Evolutionary conservation across 31 red algal species (phyloP), one percentile per base, ranked within the genome.

Genomic region (Endocladia muricata): DNA sequence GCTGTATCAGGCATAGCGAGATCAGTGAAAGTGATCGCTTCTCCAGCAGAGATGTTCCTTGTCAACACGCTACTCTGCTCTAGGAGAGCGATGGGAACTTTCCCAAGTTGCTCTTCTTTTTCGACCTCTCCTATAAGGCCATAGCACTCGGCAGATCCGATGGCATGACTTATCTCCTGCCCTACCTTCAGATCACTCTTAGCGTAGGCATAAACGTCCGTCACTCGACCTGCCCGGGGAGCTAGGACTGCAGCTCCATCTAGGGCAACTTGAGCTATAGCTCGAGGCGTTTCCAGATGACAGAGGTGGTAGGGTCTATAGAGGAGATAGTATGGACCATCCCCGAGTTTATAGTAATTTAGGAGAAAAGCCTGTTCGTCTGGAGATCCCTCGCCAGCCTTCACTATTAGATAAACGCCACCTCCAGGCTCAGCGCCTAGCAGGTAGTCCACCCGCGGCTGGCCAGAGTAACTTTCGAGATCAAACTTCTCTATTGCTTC

Each of bases 291-390:
- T 25, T 64, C 60, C 19, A 64, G 60, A 29, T 64, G 60, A 29
- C 60, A 64, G 13, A 64, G 60, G 22, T 64, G 60, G 30, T 64
- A 64, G 30, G 60, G 60, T 9, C 60, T 15, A 29, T 64, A 64
- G 22, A 64, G 22, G 9, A 64, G 22, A 64, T 64, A 64, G 22
- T 17, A 64, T 13, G 17, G 13, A 23, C 60, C 60, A 9, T 29
- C 11, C 11, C 11, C 19, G 13, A 64, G 22, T 64, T 64, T 64
- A 29, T 64, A 64, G 22, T 64, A 64, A 29, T 25, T 64, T 13
- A 64, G 60, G 22, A 25, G 30, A 29, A 25, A 25, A 29, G 22
- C 22, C 26, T 64, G 60, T n/a, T 52, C 47, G 47, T 13, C 47
- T 52, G 47, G 47, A 11, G 30, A 26, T 64, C 30, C 60, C 11